A percentile compares a stretch with the other conserved stretches of the same genome.
These are phyloP conservation scores for Tricladium varicosporioides DNA, from an alignment of 2,329 filamentous ascomycete genomes.

Conservation along the genomic window DNA sequence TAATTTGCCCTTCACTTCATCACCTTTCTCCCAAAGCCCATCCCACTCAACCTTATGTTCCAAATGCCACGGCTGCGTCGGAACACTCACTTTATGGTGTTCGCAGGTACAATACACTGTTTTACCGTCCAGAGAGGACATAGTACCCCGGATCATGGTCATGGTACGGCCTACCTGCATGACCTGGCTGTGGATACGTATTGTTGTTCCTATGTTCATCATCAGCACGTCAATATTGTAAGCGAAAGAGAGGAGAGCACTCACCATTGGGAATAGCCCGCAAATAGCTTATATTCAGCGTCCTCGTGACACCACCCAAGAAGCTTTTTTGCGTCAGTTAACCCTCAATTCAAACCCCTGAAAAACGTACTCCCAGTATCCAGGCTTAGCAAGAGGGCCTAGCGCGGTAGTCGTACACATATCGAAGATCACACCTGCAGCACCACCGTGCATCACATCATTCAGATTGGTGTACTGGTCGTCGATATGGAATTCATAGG, in stretches of 20 bases:
- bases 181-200: constrained; percentile 43
- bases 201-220: constrained; percentile 34
- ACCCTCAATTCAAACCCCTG: too few species aligned
- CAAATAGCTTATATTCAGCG: constrained; percentile 50
- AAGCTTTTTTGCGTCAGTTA: constrained; percentile 33
- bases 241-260: constrained; percentile 3
- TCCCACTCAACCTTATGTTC: constrained; percentile 43
- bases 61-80: constrained; percentile 40
- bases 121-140: constrained; percentile 48
- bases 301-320: constrained; percentile 48
- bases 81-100: constrained; percentile 50
- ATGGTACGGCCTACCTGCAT: constrained; percentile 48
- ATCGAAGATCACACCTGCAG: constrained; percentile 53
- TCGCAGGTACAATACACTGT: constrained; percentile 48
- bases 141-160: constrained; percentile 49
- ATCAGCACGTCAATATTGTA: too few species aligned
- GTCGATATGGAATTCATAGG: constrained; percentile 44
- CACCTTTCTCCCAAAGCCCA: constrained; percentile 37
- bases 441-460: constrained; percentile 52
- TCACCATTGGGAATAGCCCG: constrained; percentile 46
- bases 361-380: constrained; percentile 46
- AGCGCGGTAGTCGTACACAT: constrained; percentile 50
- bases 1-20: constrained; percentile 5
- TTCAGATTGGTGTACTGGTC: constrained; percentile 44
- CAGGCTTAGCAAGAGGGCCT: constrained; percentile 45